Conservation (phyloP, 1,284 basidiomycete genomes). For the Hypsizygus ulmarius region DNA sequence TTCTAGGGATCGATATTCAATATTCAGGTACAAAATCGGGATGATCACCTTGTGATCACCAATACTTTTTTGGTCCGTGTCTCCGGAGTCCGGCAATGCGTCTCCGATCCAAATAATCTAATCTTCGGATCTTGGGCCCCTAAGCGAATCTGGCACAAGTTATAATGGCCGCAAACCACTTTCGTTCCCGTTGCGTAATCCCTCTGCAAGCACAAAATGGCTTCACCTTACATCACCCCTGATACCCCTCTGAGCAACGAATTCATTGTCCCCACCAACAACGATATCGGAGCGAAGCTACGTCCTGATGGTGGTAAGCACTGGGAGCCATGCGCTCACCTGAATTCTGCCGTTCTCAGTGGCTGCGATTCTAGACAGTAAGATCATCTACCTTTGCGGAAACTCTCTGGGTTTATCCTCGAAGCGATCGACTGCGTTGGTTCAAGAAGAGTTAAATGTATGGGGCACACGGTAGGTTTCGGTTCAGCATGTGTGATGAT, state of each 20-base stretch:
- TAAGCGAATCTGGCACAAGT: background rate
- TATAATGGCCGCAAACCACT: conserved; percentile 8
- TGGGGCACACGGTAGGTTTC: conserved; percentile 76
- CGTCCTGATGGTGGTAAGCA: conserved; percentile 38
- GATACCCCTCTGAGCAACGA: conserved; percentile 46
- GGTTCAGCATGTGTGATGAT: conserved; percentile 9
- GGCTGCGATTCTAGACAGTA: conserved; percentile 35
- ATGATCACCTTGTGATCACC: conserved; percentile 2
- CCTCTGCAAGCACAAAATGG: conserved; percentile 5
- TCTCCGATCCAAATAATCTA: no score
- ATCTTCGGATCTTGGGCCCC: conserved; percentile 1
- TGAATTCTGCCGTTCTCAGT: conserved; percentile 12
- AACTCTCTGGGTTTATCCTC: conserved; percentile 91
- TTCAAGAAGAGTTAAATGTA: conserved; percentile 84
- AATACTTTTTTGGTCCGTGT: no score
- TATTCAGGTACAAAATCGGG: background rate
- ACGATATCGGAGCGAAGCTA: conserved; percentile 46
- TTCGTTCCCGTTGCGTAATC: conserved; percentile 3
- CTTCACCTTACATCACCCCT: conserved; percentile 25
- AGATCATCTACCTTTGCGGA: conserved; percentile 88
- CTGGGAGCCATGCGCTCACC: conserved; percentile 1
- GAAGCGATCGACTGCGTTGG: conserved; percentile 66
- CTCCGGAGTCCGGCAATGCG: no score
- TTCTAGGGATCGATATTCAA: conserved; percentile 1
- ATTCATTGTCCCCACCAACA: conserved; percentile 65